phyloP scores from a whole-genome alignment of 2,329 filamentous ascomycete genomes.

The Fusarium longipes region DNA sequence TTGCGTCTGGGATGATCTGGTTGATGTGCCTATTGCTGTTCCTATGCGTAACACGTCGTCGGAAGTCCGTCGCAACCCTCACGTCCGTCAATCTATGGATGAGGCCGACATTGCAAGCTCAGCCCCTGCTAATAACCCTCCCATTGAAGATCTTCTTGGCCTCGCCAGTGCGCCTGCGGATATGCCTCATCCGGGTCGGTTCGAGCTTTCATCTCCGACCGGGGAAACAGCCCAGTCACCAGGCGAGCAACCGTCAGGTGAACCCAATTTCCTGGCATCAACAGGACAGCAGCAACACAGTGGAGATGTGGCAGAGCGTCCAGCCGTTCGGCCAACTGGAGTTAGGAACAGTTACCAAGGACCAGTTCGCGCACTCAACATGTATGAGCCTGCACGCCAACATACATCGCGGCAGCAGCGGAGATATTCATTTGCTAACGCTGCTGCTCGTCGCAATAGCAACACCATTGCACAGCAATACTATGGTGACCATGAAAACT shows the following conservation, averaged over 20 bases:
- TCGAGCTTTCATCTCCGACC: slow-evolving; percentile 69
- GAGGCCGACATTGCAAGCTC: slow-evolving; percentile 86
- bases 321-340: slow-evolving; percentile 32
- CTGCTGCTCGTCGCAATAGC: slow-evolving; percentile 60
- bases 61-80: slow-evolving; percentile 79
- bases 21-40: slow-evolving; percentile 94
- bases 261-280: slow-evolving; percentile 35
- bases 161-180: slow-evolving; percentile 70
- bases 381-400: slow-evolving; percentile 59
- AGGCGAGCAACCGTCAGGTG: slow-evolving; percentile 47
- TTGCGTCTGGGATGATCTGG: slow-evolving; percentile 97
- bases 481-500: slow-evolving; percentile 65
- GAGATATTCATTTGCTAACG: slow-evolving; percentile 65
- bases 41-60: slow-evolving; percentile 86
- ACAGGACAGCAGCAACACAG: slow-evolving; percentile 30
- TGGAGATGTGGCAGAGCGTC: slow-evolving; percentile 39
- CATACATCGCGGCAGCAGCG: slow-evolving; percentile 57
- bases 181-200: slow-evolving; percentile 79
- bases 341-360: slow-evolving; percentile 55
- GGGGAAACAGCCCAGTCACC: slow-evolving; percentile 56
- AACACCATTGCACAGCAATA: slow-evolving; percentile 65
- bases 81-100: slow-evolving; percentile 65
- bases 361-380: slow-evolving; percentile 55
- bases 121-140: slow-evolving; percentile 47
- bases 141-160: slow-evolving; percentile 75